phyloP scores from a whole-genome alignment of 768 basidiomycete genomes.

The Lactifluus rugatus region DNA sequence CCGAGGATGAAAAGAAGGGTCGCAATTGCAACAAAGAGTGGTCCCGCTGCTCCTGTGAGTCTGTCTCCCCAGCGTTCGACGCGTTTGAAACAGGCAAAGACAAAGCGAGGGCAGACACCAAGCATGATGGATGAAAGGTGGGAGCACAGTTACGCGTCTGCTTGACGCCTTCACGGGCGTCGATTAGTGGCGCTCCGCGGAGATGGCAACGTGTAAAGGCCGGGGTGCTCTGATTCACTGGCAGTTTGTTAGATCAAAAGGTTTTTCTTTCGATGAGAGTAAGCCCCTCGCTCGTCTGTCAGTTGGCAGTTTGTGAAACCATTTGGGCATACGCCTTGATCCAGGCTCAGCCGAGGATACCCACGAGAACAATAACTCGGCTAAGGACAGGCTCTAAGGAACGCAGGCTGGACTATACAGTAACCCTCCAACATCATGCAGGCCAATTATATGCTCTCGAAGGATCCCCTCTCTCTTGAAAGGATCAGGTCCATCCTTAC shows the following conservation, averaged over 20 bases:
- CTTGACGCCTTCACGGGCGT: no score
- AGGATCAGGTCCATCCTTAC: constrained; percentile 78
- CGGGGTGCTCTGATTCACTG: background rate
- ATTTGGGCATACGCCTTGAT: no score
- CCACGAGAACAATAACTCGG: background rate
- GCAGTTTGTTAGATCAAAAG: background rate
- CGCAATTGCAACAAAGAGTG: constrained; percentile 80
- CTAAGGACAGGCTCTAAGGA: background rate
- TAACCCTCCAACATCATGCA: no score
- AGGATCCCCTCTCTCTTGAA: constrained; percentile 79
- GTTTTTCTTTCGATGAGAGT: background rate
- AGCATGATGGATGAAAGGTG: constrained; percentile 6
- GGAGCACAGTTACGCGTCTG: no score
- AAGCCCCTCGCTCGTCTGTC: background rate
- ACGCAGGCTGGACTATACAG: no score
- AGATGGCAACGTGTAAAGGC: background rate
- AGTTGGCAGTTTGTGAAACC: background rate
- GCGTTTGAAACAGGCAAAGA: constrained; percentile 52
- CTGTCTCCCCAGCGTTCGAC: constrained; percentile 69
- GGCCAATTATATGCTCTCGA: constrained; percentile 55
- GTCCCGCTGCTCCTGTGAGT: constrained; percentile 85
- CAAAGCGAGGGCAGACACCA: constrained; percentile 17
- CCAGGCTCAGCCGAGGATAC: no score
- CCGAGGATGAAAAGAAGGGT: constrained; percentile 60
- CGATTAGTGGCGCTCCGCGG: background rate